Evolutionary conservation across 2,329 filamentous ascomycete species (phyloP).

Genomic region (Paecilomyces sp.): DNA sequence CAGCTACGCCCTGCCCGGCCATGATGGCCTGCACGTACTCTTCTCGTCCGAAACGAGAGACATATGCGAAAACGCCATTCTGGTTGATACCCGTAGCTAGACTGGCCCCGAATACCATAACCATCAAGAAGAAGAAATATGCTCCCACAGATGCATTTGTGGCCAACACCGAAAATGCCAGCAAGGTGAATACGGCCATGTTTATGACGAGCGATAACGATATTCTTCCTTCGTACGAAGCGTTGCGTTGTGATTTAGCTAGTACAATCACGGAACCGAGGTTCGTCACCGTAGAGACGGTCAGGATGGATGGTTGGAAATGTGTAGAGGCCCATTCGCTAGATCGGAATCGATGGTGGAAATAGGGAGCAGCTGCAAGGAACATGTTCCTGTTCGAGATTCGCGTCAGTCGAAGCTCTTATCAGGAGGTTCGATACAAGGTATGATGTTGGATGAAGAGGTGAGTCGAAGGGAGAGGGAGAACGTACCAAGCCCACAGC

Average conservation of each 20-base stretch:
- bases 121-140: slow-evolving; percentile 76
- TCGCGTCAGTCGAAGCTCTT: neutral
- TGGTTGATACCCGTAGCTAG: slow-evolving; percentile 79
- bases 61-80: slow-evolving; percentile 91
- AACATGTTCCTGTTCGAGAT: slow-evolving; percentile 79
- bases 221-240: slow-evolving; percentile 85
- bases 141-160: slow-evolving; percentile 52
- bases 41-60: slow-evolving; percentile 71
- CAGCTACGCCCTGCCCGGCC: slow-evolving; percentile 86
- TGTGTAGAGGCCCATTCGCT: slow-evolving; percentile 66
- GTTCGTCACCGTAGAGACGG: slow-evolving; percentile 79
- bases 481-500: slow-evolving; percentile 87
- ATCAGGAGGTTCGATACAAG: slow-evolving; percentile 5
- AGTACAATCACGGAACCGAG: slow-evolving; percentile 69
- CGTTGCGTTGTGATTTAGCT: slow-evolving; percentile 69
- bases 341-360: slow-evolving; percentile 69
- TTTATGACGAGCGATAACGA: slow-evolving; percentile 69
- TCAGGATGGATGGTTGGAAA: slow-evolving; percentile 85
- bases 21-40: slow-evolving; percentile 97
- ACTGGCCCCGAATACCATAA: slow-evolving; percentile 73
- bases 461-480: neutral
- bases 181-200: slow-evolving; percentile 64
- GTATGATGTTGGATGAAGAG: neutral
- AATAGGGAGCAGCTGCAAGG: slow-evolving; percentile 88
- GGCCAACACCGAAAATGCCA: slow-evolving; percentile 67